These are phyloP conservation scores for Phlebiopsis gigantea DNA, from an alignment of 768 basidiomycete genomes.

Conservation along the genomic window DNA sequence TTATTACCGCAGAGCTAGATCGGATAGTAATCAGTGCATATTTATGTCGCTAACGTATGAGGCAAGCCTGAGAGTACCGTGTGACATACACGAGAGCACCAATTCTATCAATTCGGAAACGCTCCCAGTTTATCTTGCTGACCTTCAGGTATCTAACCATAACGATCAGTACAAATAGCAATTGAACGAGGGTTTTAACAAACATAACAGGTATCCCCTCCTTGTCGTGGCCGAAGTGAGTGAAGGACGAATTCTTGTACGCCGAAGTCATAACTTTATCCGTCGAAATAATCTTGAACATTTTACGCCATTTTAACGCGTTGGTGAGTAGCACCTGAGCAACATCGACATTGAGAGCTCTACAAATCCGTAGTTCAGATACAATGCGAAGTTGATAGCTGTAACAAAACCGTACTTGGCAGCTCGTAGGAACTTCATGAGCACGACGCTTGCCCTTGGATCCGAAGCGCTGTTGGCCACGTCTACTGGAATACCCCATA, in stretches of 20 bases:
- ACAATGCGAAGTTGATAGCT: not conserved
- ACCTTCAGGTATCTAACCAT: conserved; percentile 52
- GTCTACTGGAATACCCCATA: conserved; percentile 74
- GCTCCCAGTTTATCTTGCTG: not conserved
- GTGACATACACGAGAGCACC: not conserved
- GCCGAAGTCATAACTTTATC: conserved; percentile 41
- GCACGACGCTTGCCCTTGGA: conserved; percentile 65
- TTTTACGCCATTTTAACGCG: conserved; percentile 66
- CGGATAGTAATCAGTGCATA: not conserved
- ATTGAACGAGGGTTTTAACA: conserved; percentile 18
- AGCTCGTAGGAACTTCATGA: conserved; percentile 85
- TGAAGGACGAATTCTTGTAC: conserved; percentile 39
- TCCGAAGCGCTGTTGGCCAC: conserved; percentile 45
- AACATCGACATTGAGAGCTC: conserved; percentile 46
- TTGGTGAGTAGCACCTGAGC: conserved; percentile 60
- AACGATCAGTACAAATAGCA: not conserved
- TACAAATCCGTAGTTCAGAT: conserved; percentile 15
- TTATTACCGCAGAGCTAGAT: not conserved
- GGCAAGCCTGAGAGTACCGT: no score
- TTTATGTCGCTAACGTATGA: no score
- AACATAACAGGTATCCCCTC: conserved; percentile 65
- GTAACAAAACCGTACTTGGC: conserved; percentile 66
- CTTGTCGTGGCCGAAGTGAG: conserved; percentile 58
- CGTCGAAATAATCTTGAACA: conserved; percentile 60
- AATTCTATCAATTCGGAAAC: not conserved